Conservation (phyloP, 306 rosid species). For the Vachellia collinsii region DNA sequence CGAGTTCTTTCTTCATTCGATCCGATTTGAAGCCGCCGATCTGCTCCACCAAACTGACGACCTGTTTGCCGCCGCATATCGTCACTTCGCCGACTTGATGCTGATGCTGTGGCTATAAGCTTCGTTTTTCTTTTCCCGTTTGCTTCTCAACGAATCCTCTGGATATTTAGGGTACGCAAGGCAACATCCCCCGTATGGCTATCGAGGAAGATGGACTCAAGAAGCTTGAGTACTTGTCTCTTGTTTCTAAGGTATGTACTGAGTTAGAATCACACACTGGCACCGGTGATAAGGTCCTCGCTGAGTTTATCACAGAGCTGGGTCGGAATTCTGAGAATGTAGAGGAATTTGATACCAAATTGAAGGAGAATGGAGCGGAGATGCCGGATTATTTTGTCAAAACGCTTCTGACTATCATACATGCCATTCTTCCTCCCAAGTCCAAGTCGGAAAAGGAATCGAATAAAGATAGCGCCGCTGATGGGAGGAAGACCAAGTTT, state of each 20-base stretch:
- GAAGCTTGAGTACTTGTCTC: conserved; percentile 75
- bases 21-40: background rate
- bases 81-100: background rate
- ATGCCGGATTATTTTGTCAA: conserved; percentile 78
- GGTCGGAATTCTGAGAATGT: conserved; percentile 61
- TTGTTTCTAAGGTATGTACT: conserved; percentile 76
- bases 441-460: conserved; percentile 42
- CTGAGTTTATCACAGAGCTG: conserved; percentile 75
- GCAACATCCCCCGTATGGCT: conserved; percentile 40
- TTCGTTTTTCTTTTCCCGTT: background rate
- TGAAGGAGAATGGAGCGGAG: conserved; percentile 75
- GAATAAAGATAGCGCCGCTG: conserved; percentile 49
- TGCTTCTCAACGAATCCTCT: background rate
- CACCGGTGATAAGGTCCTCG: conserved; percentile 67
- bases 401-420: conserved; percentile 63
- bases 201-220: conserved; percentile 55
- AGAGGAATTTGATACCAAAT: conserved; percentile 59
- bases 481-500: conserved; percentile 52
- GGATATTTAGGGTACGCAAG: background rate
- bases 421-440: conserved; percentile 76
- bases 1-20: too few relatives aligned
- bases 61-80: background rate
- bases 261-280: conserved; percentile 83
- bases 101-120: background rate
- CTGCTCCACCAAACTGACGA: background rate